Evolutionary conservation across 2,329 filamentous ascomycete species (phyloP), one percentile per base, ranked within the genome.

Genomic region (Onygena corvina): DNA sequence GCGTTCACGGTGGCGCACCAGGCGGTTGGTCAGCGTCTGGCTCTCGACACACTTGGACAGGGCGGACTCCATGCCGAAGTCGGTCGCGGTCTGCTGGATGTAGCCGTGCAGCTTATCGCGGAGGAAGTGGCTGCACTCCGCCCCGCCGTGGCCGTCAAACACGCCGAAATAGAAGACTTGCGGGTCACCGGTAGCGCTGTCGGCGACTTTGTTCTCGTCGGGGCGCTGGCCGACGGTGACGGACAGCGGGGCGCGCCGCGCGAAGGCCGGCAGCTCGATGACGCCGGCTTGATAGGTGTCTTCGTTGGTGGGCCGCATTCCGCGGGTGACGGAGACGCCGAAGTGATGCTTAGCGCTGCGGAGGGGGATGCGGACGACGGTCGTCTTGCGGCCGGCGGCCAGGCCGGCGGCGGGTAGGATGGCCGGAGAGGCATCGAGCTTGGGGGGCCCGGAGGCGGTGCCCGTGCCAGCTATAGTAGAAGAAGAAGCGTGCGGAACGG

Each of bases 141-240:
- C 77, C 16, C 92, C 92, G 7, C 92, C 92, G 68, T 98, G 92
- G 2, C 92, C 92, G 66, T 98, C 92, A 61, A 96, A 98, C 1
- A 96, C 81, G 1, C 79, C 89, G 73, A 95, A 98, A 66, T 96
- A 98, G 67, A 98, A 98, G 29, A 96, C 83, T 63, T 96, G 90
- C 1, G 90, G 90, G 61, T 96, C 90, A 2, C 90, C 90, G 54
- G 79, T 84, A 1, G 84, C 79, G 55, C 82, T 84, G 51, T 86
- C 84, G 4, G 86, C 86, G 7, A 55, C 66, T 74, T 79, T 20
- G 77, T 86, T 46, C 76, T 80, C 66, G n/a, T 25, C 47, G 7
- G 20, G 38, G 16, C 38, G 58, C 30, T 51, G 62, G 53, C 45
- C 55, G 25, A 66, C 66, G 1, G 73, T 78, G 52, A 81, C 58